Evolutionary conservation across 2,329 filamentous ascomycete genomes (phyloP), one percentile per base, ranked within the genome.

Genomic region (Phialophora verrucosa): DNA sequence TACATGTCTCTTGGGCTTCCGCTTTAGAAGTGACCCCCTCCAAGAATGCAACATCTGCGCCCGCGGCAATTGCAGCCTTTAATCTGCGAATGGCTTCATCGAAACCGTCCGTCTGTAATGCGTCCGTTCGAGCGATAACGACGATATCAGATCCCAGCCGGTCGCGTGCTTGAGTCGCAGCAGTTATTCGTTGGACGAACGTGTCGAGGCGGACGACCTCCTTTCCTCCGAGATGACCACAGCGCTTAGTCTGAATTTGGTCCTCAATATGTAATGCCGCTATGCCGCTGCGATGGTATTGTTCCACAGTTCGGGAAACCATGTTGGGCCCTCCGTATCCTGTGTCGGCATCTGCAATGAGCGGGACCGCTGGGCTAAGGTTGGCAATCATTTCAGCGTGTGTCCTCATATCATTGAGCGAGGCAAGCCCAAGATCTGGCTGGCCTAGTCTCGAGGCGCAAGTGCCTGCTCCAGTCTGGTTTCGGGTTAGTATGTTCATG

Each of bases 251-350:
- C 42, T 50, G 44, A 14, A 51, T 51, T 57, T 81, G 77, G 73
- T 87, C 85, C 74, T 87, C 85, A 69, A 87, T 81, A 72, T 87
- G 85, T 50, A 87, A 78, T 7, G 78, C 85, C 1, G 85, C 85
- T 1, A 87, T 82, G 23, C 84, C 84, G 2, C 83, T 79, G 53
- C 81, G 80, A 27, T 81, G 79, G 74, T 86, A 86, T 55, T 81
- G 76, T 23, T 79, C 75, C 3, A 83, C 80, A 3, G 83, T 84
- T n/a, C 82, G 79, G 14, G 81, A 78, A 32, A 84, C 77, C 76
- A 79, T 79, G 44, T 78, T 75, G n/a, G 79, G 77, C 0, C 83
- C 83, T 53, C 83, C 83, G 70, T 85, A 85, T 31, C 84, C 83
- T 25, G 79, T 77, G 71, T 85, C 84, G 69, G 82, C 82, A 63